These are phyloP conservation scores for Gonium pectorale DNA, from an alignment of 139 green algal species.

Conservation along the genomic window DNA sequence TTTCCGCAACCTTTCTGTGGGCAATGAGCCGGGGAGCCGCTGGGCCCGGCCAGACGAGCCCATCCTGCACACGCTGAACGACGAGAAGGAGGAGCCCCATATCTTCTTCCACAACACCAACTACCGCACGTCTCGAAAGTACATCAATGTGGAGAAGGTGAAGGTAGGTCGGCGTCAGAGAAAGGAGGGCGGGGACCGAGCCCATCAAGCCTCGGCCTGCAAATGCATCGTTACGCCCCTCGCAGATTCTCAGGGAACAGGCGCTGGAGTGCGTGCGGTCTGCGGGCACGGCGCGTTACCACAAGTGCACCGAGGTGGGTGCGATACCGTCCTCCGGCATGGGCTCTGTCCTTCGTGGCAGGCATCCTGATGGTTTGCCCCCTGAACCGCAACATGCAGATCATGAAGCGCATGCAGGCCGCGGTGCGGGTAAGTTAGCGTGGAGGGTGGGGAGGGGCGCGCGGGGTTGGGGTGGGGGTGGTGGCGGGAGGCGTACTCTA, in stretches of 20 bases:
- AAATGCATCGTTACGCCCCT: not conserved
- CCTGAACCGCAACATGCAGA: conserved; percentile 42
- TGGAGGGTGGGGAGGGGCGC: too few species aligned
- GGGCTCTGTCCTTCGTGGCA: too few species aligned
- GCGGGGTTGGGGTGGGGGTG: too few species aligned
- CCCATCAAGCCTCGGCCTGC: too few species aligned
- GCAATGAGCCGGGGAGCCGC: conserved; percentile 44
- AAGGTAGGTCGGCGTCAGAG: too few species aligned
- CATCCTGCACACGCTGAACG: conserved; percentile 55
- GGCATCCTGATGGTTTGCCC: not conserved
- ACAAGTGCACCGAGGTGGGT: conserved; percentile 68
- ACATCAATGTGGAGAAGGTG: conserved; percentile 66
- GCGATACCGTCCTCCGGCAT: too few species aligned
- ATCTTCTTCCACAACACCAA: conserved; percentile 68
- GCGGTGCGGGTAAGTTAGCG: conserved; percentile 56
- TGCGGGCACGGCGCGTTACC: conserved; percentile 49
- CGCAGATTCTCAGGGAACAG: conserved; percentile 58
- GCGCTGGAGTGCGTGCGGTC: conserved; percentile 56
- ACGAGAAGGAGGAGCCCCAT: conserved; percentile 62
- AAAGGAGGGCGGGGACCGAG: too few species aligned
- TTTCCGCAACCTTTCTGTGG: conserved; percentile 30
- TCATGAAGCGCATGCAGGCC: conserved; percentile 59
- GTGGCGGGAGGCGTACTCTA: too few species aligned
- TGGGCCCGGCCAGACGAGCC: conserved; percentile 54
- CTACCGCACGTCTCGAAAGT: conserved; percentile 63